phyloP scores from a whole-genome alignment of 2,329 filamentous ascomycete genomes.

The Acarospora socialis region DNA sequence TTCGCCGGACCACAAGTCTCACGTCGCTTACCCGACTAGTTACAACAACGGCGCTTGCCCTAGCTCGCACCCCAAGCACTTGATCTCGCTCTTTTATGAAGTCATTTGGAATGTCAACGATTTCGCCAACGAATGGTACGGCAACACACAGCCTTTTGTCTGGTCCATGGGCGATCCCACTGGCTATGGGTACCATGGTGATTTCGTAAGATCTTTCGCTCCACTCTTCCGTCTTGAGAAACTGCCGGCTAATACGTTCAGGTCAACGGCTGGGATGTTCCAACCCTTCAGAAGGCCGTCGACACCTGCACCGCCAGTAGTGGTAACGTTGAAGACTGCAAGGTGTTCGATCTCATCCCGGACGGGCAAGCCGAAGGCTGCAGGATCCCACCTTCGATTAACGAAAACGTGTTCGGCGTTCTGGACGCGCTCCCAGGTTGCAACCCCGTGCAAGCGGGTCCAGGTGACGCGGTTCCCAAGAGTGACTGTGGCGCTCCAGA shows the following conservation, averaged over 20 bases:
- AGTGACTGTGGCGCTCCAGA: slow-evolving; percentile 26
- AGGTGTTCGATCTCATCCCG: slow-evolving; percentile 41
- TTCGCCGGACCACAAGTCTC: slow-evolving; percentile 9
- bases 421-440: slow-evolving; percentile 41
- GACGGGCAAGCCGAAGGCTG: slow-evolving; percentile 40
- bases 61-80: slow-evolving; percentile 21
- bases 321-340: slow-evolving; percentile 39
- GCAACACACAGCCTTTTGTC: slow-evolving; percentile 28
- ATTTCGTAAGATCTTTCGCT: slow-evolving; percentile 37
- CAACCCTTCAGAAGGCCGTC: slow-evolving; percentile 51
- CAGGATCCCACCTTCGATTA: slow-evolving; percentile 30
- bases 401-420: slow-evolving; percentile 29
- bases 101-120: slow-evolving; percentile 30
- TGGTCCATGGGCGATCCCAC: slow-evolving; percentile 24
- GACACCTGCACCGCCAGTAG: slow-evolving; percentile 49
- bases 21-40: slow-evolving; percentile 9
- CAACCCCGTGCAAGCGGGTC: slow-evolving; percentile 38
- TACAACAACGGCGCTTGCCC: slow-evolving; percentile 24
- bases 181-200: slow-evolving; percentile 41
- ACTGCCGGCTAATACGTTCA: slow-evolving; percentile 5
- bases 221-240: slow-evolving; percentile 11
- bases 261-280: slow-evolving; percentile 55
- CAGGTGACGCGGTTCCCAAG: no score
- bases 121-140: slow-evolving; percentile 59
- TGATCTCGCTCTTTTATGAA: slow-evolving; percentile 17